Evolutionary conservation across 2,329 filamentous ascomycete species (phyloP).

Genomic region (Huntiella bhutanensis): DNA sequence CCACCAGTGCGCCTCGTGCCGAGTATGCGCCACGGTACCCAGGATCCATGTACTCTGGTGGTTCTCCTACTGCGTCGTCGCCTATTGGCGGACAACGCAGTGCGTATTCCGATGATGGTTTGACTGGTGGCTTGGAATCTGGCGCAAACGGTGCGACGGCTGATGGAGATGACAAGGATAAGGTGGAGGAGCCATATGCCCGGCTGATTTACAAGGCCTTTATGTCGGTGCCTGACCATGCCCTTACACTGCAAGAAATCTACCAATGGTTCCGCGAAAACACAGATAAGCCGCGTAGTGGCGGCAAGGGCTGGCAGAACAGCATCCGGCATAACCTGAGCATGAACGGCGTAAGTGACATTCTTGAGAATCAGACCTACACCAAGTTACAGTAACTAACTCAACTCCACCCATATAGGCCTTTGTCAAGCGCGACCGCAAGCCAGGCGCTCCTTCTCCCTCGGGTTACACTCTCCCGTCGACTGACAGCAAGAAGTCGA

Average conservation of each 20-base stretch:
- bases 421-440: slow-evolving; percentile 24
- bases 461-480: slow-evolving; percentile 21
- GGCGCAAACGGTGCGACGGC: slow-evolving; percentile 12
- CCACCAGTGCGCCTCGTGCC: neutral
- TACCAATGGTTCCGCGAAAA: slow-evolving; percentile 79
- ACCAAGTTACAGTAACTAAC: neutral
- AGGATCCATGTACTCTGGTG: slow-evolving; percentile 1
- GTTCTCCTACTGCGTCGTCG: slow-evolving; percentile 2
- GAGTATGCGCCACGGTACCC: slow-evolving; percentile 7
- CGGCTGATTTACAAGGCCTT: slow-evolving; percentile 63
- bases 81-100: slow-evolving; percentile 3
- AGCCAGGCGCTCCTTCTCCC: slow-evolving; percentile 2
- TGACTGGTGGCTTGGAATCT: slow-evolving; percentile 10
- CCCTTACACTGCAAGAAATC: slow-evolving; percentile 67
- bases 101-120: slow-evolving; percentile 9
- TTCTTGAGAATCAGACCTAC: slow-evolving; percentile 3
- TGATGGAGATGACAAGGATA: slow-evolving; percentile 8
- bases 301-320: slow-evolving; percentile 72
- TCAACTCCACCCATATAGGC: slow-evolving; percentile 16
- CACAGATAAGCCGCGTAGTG: slow-evolving; percentile 60
- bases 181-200: slow-evolving; percentile 49
- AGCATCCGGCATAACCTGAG: slow-evolving; percentile 90
- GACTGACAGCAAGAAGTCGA: slow-evolving; percentile 31
- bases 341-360: slow-evolving; percentile 65
- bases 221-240: slow-evolving; percentile 42